Evolutionary conservation across 163 green algal genomes (phyloP).

Genomic region (Trebouxia gelatinosa): DNA sequence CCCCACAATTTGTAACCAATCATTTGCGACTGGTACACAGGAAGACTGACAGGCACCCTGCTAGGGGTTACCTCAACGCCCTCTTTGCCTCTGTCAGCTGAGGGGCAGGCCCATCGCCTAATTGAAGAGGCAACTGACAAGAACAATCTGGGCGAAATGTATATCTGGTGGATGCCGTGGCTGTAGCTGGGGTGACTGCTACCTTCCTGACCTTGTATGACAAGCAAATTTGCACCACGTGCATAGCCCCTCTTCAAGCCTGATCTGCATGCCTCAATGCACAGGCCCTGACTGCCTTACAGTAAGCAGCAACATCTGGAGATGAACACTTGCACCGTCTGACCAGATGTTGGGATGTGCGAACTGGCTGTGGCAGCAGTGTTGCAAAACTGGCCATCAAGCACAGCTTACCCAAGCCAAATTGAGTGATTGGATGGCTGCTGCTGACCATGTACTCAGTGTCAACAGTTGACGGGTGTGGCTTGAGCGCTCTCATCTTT

Average conservation of each 20-base stretch:
- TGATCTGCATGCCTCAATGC: not conserved
- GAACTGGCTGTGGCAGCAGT: no score
- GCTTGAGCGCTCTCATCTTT: no score
- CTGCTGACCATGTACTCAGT: no score
- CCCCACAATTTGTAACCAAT: no score
- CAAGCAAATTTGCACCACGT: not conserved
- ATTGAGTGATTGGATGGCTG: no score
- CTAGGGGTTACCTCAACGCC: conserved; percentile 83
- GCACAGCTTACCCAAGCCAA: no score
- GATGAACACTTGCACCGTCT: not conserved
- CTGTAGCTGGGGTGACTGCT: not conserved
- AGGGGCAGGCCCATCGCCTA: conserved; percentile 89
- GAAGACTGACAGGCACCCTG: conserved; percentile 81
- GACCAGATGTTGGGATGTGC: not conserved
- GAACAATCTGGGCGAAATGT: conserved; percentile 92
- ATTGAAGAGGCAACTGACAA: conserved; percentile 87
- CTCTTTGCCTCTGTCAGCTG: conserved; percentile 74
- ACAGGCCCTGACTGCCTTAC: not conserved
- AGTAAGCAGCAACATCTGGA: not conserved
- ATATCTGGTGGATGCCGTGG: conserved; percentile 91
- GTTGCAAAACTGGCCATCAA: no score
- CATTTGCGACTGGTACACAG: no score
- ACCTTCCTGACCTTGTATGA: no score
- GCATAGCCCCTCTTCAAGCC: not conserved
- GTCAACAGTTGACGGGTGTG: no score